Conservation (phyloP, 768 basidiomycete species). For the Serendipita sp. region DNA sequence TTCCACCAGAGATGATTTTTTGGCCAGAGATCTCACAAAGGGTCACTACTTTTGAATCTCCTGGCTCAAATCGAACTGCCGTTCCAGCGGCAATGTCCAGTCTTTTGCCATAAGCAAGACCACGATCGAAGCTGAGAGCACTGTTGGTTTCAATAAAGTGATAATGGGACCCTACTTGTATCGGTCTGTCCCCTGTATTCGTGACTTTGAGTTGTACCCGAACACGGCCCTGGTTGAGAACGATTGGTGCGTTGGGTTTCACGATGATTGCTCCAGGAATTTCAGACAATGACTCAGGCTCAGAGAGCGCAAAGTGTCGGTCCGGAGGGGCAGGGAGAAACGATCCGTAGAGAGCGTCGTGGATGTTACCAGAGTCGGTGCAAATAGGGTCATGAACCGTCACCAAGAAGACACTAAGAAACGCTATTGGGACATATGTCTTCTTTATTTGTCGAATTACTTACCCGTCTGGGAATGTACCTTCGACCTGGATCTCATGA, state of each 20-base stretch:
- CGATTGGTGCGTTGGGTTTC: slow-evolving; percentile 39
- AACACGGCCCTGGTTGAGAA: slow-evolving; percentile 55
- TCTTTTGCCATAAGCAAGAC: slow-evolving; percentile 61
- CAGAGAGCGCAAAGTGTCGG: slow-evolving; percentile 43
- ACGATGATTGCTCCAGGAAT: slow-evolving; percentile 65
- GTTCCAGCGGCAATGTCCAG: slow-evolving; percentile 92
- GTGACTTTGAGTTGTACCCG: slow-evolving; percentile 59
- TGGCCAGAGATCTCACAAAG: slow-evolving; percentile 66
- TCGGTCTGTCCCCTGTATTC: slow-evolving; percentile 84
- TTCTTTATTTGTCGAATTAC: slow-evolving; percentile 13
- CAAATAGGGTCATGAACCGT: slow-evolving; percentile 93
- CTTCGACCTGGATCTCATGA: slow-evolving; percentile 87
- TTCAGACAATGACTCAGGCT: slow-evolving; percentile 34
- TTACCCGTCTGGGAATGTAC: slow-evolving; percentile 77
- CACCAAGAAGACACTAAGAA: slow-evolving; percentile 71
- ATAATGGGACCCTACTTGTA: slow-evolving; percentile 90
- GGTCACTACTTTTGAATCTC: slow-evolving; percentile 68
- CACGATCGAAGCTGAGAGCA: slow-evolving; percentile 66
- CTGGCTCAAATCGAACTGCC: slow-evolving; percentile 92
- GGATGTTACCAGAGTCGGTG: slow-evolving; percentile 60
- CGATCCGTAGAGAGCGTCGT: slow-evolving; percentile 82
- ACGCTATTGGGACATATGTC: slow-evolving; percentile 8
- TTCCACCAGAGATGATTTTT: slow-evolving; percentile 63
- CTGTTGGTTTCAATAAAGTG: slow-evolving; percentile 86
- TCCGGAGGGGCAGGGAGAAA: slow-evolving; percentile 70